Conservation (phyloP, 1,139 yeast genomes). For the Sugiyamaella japonica region DNA sequence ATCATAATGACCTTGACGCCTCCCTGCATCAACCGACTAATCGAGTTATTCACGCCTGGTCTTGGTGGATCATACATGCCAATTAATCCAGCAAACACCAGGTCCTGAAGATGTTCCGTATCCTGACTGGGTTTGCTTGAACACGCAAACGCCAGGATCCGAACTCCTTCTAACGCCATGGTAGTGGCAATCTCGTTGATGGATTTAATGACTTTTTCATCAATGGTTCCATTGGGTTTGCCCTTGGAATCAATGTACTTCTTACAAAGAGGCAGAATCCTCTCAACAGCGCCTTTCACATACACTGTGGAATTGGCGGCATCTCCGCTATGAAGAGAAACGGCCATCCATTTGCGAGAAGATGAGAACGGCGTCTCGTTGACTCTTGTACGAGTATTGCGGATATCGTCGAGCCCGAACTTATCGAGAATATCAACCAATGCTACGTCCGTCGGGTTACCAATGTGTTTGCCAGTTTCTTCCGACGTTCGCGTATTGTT, state of each 20-base stretch:
- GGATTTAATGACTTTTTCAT: conserved; percentile 48
- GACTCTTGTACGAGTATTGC: conserved; percentile 58
- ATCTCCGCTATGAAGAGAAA: conserved; percentile 63
- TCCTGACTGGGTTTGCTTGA: conserved; percentile 42
- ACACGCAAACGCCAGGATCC: conserved; percentile 81
- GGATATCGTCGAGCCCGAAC: conserved; percentile 69
- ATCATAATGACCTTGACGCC: conserved; percentile 97
- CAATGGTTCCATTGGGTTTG: conserved; percentile 48
- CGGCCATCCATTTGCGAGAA: conserved; percentile 85
- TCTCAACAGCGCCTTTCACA: conserved; percentile 90
- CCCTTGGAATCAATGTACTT: conserved; percentile 62
- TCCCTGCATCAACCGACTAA: conserved; percentile 74
- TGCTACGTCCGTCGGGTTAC: conserved; percentile 95
- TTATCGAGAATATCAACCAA: conserved; percentile 69
- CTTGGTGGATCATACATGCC: conserved; percentile 99
- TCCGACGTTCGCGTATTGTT: conserved; percentile 66
- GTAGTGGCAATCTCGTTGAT: conserved; percentile 58
- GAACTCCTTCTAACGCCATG: conserved; percentile 79
- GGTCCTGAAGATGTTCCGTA: conserved; percentile 48
- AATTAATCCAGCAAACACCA: conserved; percentile 77
- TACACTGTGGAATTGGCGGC: conserved; percentile 56
- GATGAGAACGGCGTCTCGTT: conserved; percentile 87
- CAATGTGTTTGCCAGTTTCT: conserved; percentile 72
- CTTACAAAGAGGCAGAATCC: conserved; percentile 61
- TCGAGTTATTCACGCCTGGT: conserved; percentile 71